Conservation (phyloP, 768 basidiomycete species). For the Suillus cothurnatus region DNA sequence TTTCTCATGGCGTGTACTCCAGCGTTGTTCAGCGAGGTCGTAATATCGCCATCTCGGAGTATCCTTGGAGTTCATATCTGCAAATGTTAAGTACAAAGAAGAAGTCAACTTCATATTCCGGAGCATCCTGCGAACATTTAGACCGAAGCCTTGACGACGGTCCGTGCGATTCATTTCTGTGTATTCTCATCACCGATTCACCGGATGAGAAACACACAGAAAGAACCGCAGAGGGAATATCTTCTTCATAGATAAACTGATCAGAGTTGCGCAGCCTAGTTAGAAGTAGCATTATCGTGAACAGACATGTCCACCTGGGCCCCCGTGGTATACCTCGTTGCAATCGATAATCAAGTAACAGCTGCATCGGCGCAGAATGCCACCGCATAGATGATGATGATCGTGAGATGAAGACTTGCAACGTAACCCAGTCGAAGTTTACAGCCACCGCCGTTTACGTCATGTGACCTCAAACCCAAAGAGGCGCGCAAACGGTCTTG, state of each 20-base stretch:
- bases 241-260: neutral
- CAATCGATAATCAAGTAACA: neutral
- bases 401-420: neutral
- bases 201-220: neutral
- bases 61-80: neutral
- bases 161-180: neutral
- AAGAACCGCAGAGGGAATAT: neutral
- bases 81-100: neutral
- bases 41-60: neutral
- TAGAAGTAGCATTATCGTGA: neutral
- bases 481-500: conserved; percentile 30
- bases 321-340: neutral
- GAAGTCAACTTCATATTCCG: neutral
- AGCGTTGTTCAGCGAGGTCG: neutral
- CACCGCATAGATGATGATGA: neutral
- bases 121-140: neutral
- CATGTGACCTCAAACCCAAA: conserved; percentile 25
- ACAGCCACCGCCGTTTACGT: conserved; percentile 37
- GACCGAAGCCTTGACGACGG: neutral
- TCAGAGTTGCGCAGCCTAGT: neutral
- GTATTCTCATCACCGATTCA: neutral
- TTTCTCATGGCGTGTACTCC: neutral
- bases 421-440: conserved; percentile 15
- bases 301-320: neutral
- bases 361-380: neutral